A percentile compares a stretch with the other conserved stretches of the same genome.
Conservation (phyloP, 163 green algal species). For the Picocystis sp. region DNA sequence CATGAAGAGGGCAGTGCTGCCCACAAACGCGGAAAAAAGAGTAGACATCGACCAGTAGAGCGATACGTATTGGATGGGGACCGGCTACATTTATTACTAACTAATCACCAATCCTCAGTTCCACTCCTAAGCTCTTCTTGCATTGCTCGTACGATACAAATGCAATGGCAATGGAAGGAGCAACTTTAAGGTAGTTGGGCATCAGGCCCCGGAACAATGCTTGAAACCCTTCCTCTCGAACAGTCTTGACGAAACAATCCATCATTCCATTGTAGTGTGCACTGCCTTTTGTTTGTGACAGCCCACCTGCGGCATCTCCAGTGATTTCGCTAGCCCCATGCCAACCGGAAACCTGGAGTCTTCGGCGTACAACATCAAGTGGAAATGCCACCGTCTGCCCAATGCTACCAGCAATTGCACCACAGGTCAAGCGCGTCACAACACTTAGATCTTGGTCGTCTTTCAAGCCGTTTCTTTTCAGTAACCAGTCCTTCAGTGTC, state of each 20-base stretch:
- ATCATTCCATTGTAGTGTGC: conserved; percentile 78
- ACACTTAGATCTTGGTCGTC: conserved; percentile 74
- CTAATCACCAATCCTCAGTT: no score
- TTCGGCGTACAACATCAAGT: conserved; percentile 81
- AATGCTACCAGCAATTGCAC: conserved; percentile 67
- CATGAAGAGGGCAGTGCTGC: no score
- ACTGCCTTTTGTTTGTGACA: conserved; percentile 10
- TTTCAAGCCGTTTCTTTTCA: conserved; percentile 16
- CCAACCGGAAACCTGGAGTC: conserved; percentile 64
- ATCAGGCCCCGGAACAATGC: conserved; percentile 81
- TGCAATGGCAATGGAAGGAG: conserved; percentile 91
- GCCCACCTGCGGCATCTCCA: neutral
- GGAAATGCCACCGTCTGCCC: conserved; percentile 96
- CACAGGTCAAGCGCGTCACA: conserved; percentile 58
- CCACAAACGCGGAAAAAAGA: no score
- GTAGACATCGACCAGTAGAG: no score
- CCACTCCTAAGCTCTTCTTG: conserved; percentile 2
- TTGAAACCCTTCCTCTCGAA: conserved; percentile 66
- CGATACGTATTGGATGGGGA: no score
- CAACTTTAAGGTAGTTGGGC: conserved; percentile 96
- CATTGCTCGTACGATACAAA: conserved; percentile 93
- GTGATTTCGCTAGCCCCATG: neutral
- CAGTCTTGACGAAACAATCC: conserved; percentile 81
- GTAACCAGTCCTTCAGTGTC: conserved; percentile 71
- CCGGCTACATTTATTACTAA: no score